A percentile compares a stretch with the other conserved stretches of the same genome.
Conservation (phyloP, 2,329 filamentous ascomycete species). For the Mollisiaceae sp. region DNA sequence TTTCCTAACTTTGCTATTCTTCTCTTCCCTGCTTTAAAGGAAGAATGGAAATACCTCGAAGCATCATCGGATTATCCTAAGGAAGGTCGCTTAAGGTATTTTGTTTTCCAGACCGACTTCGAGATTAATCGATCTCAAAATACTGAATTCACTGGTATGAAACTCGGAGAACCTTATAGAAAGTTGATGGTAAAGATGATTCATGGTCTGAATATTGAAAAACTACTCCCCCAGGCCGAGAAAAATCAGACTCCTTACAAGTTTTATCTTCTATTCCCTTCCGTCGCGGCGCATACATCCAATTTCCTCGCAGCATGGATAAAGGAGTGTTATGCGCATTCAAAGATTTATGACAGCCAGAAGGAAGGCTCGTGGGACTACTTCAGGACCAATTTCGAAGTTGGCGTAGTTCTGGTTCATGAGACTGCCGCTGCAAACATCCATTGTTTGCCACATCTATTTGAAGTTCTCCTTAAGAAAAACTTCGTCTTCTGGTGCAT, state of each 20-base stretch:
- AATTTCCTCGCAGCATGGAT: conserved; percentile 54
- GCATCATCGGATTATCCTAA: neutral
- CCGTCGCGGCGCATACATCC: conserved; percentile 43
- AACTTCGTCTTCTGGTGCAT: conserved; percentile 38
- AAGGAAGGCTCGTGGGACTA: conserved; percentile 53
- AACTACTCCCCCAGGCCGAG: conserved; percentile 25
- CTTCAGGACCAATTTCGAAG: conserved; percentile 45
- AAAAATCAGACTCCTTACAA: conserved; percentile 28
- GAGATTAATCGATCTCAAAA: conserved; percentile 3
- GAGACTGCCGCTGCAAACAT: conserved; percentile 32
- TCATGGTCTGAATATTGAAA: conserved; percentile 32
- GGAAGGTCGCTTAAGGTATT: conserved; percentile 32
- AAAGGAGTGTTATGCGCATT: conserved; percentile 45
- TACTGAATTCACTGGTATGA: neutral
- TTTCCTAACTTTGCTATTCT: conserved; percentile 33
- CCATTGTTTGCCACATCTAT: conserved; percentile 31
- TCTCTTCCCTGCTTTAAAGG: conserved; percentile 34
- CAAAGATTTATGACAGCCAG: conserved; percentile 50
- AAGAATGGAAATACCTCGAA: conserved; percentile 40
- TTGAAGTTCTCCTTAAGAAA: conserved; percentile 9
- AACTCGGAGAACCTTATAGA: conserved; percentile 23
- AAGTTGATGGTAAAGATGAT: conserved; percentile 28
- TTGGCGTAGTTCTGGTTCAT: conserved; percentile 39
- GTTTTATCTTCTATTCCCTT: conserved; percentile 58
- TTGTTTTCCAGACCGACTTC: conserved; percentile 32